Percentiles rank a stretch among this genome's conserved stretches.
These are phyloP conservation scores for Magnusiomyces fungicola DNA, from an alignment of 1,139 yeast species.

Conservation along the genomic window DNA sequence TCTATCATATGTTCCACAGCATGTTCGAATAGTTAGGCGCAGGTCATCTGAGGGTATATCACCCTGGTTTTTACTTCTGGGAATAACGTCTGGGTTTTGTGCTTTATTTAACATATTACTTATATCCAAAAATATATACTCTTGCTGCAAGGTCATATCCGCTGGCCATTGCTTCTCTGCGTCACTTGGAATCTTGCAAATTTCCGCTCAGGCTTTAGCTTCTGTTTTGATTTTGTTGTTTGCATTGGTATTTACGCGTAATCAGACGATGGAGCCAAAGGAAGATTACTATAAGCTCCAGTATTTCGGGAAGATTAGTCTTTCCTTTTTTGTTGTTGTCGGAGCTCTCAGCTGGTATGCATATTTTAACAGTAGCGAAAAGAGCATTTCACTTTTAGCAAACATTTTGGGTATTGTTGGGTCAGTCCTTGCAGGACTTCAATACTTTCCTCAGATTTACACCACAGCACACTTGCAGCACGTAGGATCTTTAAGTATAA, in stretches of 20 bases:
- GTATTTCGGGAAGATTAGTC: constrained; percentile 21
- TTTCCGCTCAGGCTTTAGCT: constrained; percentile 58
- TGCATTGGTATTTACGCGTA: constrained; percentile 18
- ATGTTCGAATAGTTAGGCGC: constrained; percentile 49
- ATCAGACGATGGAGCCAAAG: constrained; percentile 21
- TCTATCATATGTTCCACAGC: constrained; percentile 74
- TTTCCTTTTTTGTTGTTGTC: constrained; percentile 31
- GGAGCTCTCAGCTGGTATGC: constrained; percentile 34
- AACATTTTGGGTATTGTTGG: constrained; percentile 57
- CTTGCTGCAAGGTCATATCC: constrained; percentile 30
- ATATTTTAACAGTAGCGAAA: constrained; percentile 21
- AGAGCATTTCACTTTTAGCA: constrained; percentile 38
- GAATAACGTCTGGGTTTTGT: constrained; percentile 64
- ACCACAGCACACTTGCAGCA: constrained; percentile 66
- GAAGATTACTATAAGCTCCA: constrained; percentile 22
- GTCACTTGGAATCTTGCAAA: constrained; percentile 62
- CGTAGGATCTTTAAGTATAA: constrained; percentile 72
- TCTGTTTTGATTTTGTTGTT: constrained; percentile 45
- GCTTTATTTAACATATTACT: constrained; percentile 63
- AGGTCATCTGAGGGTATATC: constrained; percentile 74
- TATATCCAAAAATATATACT: constrained; percentile 38
- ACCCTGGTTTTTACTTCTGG: constrained; percentile 63
- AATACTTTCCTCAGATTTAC: constrained; percentile 72
- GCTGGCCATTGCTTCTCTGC: constrained; percentile 61
- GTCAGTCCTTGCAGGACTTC: constrained; percentile 48